Percentiles rank a stretch among this genome's conserved stretches.
phyloP scores from a whole-genome alignment of 371 early-diverging fungal species.

The Mortierella sp. region DNA sequence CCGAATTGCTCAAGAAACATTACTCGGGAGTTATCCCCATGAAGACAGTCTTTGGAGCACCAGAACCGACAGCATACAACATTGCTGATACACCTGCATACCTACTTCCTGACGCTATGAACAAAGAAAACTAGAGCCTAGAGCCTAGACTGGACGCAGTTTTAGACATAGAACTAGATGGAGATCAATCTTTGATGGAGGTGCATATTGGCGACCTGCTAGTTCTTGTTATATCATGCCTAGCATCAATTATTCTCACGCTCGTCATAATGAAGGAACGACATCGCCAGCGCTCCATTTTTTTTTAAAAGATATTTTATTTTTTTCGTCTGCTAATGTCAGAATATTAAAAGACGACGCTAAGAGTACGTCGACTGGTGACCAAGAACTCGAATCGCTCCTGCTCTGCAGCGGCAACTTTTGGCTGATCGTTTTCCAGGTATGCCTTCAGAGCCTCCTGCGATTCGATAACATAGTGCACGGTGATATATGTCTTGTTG shows the following conservation, averaged over 20 bases:
- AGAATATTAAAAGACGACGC: slow-evolving; percentile 41
- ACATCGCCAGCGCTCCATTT: too few relatives aligned
- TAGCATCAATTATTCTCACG: not conserved
- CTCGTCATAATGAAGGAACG: not conserved
- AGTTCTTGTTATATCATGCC: too few relatives aligned
- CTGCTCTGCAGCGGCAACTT: slow-evolving; percentile 48
- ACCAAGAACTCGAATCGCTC: slow-evolving; percentile 55
- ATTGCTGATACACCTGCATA: slow-evolving; percentile 28
- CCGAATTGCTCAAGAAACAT: slow-evolving; percentile 38
- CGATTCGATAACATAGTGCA: slow-evolving; percentile 65
- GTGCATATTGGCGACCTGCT: too few relatives aligned
- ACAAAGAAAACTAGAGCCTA: slow-evolving; percentile 23
- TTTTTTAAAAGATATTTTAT: too few relatives aligned
- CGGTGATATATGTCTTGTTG: slow-evolving; percentile 62
- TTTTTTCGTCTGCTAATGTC: not conserved
- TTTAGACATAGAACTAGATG: not conserved
- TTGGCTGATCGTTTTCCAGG: slow-evolving; percentile 55
- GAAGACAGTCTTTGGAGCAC: slow-evolving; percentile 42
- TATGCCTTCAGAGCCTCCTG: slow-evolving; percentile 60
- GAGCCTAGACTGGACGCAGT: not conserved
- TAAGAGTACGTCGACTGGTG: slow-evolving; percentile 53
- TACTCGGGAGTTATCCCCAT: slow-evolving; percentile 51
- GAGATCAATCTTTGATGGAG: too few relatives aligned
- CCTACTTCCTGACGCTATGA: slow-evolving; percentile 44
- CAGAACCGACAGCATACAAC: slow-evolving; percentile 35